Percentiles rank a stretch among this genome's conserved stretches.
phyloP scores from a whole-genome alignment of 2,329 filamentous ascomycete genomes.

The Diplodia scrobiculata region DNA sequence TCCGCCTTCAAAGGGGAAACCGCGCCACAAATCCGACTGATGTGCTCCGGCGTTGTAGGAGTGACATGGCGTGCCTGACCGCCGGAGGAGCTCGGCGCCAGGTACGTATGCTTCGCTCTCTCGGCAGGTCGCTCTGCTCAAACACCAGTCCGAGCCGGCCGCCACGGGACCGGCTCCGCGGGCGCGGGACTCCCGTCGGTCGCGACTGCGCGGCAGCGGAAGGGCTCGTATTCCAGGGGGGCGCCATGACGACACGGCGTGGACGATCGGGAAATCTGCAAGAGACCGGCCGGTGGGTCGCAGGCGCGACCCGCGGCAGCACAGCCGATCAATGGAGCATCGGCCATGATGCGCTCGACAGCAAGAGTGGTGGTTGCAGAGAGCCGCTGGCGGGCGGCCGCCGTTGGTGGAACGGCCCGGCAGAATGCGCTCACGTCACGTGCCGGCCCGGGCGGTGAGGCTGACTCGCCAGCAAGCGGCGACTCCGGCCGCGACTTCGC shows the following conservation, averaged over 20 bases:
- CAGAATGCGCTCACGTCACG: neutral
- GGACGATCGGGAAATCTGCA: neutral
- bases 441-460: neutral
- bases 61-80: no score
- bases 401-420: neutral
- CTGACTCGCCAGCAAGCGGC: neutral
- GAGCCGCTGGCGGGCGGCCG: neutral
- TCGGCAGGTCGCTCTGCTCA: neutral
- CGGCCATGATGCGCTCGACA: neutral
- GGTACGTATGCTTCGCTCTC: no score
- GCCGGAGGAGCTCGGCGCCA: no score
- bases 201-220: neutral
- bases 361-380: neutral
- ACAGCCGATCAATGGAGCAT: neutral
- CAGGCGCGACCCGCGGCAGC: neutral
- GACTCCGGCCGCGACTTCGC: neutral
- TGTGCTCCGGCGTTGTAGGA: no score
- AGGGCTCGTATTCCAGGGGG: constrained; percentile 11
- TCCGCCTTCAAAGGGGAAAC: neutral
- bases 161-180: neutral
- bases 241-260: constrained; percentile 16
- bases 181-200: neutral
- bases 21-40: neutral
- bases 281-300: neutral
- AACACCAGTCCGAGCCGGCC: neutral